A percentile compares a stretch with the other conserved stretches of the same genome.
phyloP scores from a whole-genome alignment of 371 early-diverging fungal genomes.

The Actinomortierella wolfii region DNA sequence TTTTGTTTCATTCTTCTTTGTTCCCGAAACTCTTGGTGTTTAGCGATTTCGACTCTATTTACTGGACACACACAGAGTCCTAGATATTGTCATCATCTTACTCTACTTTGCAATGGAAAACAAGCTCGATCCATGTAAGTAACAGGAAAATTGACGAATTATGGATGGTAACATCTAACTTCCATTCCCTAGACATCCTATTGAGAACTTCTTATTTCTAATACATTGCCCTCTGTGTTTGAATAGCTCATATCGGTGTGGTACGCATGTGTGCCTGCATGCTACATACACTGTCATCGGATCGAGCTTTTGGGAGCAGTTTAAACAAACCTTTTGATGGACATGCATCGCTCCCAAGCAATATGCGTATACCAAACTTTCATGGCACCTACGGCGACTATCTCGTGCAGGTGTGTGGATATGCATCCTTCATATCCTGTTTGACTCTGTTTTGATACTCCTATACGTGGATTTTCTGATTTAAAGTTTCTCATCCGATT shows the following conservation, averaged over 20 bases:
- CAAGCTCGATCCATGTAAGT: conserved; percentile 64
- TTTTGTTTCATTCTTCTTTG: not conserved
- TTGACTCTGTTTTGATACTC: conserved; percentile 1
- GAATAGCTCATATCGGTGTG: conserved; percentile 71
- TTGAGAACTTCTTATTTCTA: too few species aligned
- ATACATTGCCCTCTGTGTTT: conserved; percentile 7
- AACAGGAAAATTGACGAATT: not conserved
- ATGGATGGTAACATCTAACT: not conserved
- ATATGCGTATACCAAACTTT: conserved; percentile 73
- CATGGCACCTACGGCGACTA: conserved; percentile 85
- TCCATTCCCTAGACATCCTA: not conserved
- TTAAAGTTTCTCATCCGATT: not conserved
- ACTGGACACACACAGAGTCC: conserved; percentile 70
- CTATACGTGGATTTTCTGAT: not conserved
- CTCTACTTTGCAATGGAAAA: conserved; percentile 69
- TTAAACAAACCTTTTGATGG: conserved; percentile 78
- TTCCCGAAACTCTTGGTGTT: not conserved
- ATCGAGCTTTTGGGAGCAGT: conserved; percentile 74
- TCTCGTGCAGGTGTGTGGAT: conserved; percentile 65
- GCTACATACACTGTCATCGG: conserved; percentile 83
- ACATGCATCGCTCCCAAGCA: conserved; percentile 65
- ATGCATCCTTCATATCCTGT: too few species aligned
- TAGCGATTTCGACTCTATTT: conserved; percentile 71
- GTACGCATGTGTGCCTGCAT: conserved; percentile 83
- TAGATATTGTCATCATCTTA: conserved; percentile 66